Percentiles rank a stretch among this genome's conserved stretches.
phyloP scores from a whole-genome alignment of 1,284 basidiomycete genomes.

The Heimioporus retisporus region DNA sequence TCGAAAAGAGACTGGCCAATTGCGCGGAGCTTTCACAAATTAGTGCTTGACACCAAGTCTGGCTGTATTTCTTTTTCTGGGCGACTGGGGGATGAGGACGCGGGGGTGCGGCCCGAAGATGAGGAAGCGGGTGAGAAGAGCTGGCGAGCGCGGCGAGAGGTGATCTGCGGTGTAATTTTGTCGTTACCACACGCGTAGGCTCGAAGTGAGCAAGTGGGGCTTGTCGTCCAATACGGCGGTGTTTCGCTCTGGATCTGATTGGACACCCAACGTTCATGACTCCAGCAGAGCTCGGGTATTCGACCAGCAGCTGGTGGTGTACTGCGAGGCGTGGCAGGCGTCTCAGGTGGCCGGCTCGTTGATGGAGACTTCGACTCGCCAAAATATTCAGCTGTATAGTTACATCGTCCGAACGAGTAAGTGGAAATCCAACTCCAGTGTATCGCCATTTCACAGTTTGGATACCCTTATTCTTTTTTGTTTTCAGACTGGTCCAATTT shows the following conservation, averaged over 20 bases:
- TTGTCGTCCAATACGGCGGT: conserved; percentile 71
- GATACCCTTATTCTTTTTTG: conserved; percentile 1
- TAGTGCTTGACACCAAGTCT: conserved; percentile 80
- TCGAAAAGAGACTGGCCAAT: conserved; percentile 73
- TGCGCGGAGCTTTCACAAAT: conserved; percentile 84
- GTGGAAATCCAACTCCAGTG: conserved; percentile 73
- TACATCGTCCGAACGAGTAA: conserved; percentile 70
- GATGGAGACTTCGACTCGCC: conserved; percentile 66
- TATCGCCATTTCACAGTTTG: conserved; percentile 35
- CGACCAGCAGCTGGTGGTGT: conserved; percentile 87
- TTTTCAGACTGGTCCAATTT: conserved; percentile 46
- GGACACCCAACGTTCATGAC: too few relatives aligned
- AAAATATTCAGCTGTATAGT: conserved; percentile 75
- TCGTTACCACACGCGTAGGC: conserved; percentile 72
- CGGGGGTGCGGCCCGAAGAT: conserved; percentile 36
- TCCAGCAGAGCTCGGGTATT: conserved; percentile 65
- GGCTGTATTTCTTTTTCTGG: conserved; percentile 82
- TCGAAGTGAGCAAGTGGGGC: conserved; percentile 74
- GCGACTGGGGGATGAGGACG: conserved; percentile 64
- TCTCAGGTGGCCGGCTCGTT: conserved; percentile 82
- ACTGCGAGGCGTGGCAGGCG: conserved; percentile 74
- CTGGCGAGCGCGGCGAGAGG: conserved; percentile 33
- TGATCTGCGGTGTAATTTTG: conserved; percentile 62
- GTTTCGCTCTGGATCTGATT: conserved; percentile 30
- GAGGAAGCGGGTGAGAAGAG: conserved; percentile 35